Base-by-base conservation (phyloP, 1,284 basidiomycete genomes). In the Heterobasidion occidentale region DNA sequence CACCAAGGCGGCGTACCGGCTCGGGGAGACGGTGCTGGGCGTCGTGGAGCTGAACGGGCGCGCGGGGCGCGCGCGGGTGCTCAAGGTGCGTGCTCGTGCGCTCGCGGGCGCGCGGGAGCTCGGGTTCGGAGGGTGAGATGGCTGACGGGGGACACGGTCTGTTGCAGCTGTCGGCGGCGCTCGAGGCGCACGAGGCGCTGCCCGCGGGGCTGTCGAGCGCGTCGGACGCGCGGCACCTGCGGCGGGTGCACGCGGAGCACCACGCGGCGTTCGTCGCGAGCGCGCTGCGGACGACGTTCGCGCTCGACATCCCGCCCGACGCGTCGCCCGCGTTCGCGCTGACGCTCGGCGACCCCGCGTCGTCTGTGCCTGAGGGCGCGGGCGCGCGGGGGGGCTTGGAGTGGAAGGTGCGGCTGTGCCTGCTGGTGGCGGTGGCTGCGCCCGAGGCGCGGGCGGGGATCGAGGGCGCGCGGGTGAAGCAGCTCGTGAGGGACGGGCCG, bases 11-110 rank as follows among this genome's bases (percentile, higher is more conserved):
- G 88, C 89, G 1, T 96, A 92, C 70, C 74, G 94, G 20, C 79
- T 96, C 0, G 94, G 94, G 3, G 94, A 97, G 72, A 94, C 92
- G 0, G 84, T 96, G 34, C 72, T 87, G 38, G 94, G 93, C 4
- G 84, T 93, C 0, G 85, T 97, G n/a, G 86, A 91, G 64, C 70
- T 96, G 59, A 96, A 96, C 65, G 79, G 84, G 36, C 75, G 80
- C 42, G 68, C 68, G 56, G 74, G 82, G 57, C 67, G 80, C 54
- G 75, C 83, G 51, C 69, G 83, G 57, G 92, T 94, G 1, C 68
- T 94, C 48, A 88, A 91, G 74, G 91, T 91, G 60, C 38, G 77
- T 67, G 2, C 12, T 49, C 51, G 11, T 50, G n/a, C n/a, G n/a
- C n/a, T n/a, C n/a, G n/a, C n/a, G n/a, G n/a, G n/a, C n/a, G n/a